Evolutionary conservation across 225 moss, liverwort and hornwort species (phyloP), one percentile per base, ranked within the genome.

Genomic region (Straminergon stramineum): DNA sequence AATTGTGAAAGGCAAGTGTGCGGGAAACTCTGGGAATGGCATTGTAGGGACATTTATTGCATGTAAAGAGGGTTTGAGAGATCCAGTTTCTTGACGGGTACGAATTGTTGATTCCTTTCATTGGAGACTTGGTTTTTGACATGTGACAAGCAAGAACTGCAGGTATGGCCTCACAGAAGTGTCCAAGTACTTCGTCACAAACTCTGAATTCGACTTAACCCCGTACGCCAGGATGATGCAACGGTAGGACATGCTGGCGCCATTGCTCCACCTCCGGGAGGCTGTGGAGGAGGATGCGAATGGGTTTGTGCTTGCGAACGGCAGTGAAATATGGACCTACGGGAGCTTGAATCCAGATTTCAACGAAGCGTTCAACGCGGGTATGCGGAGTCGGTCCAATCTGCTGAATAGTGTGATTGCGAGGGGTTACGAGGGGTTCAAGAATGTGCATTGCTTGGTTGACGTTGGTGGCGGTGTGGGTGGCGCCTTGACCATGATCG

Each of bases 401-500:
- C 14, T 64, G 55, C 3, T 84, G 26, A 89, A 34, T 26, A 56
- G 26, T 18, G 27, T 76, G 30, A 18, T 88, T 41, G 75, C 64
- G 7, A 28, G 63, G 8, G 32, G 24, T 37, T 90, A 84, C 68
- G 66, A 51, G 51, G 91, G 89, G 4, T 92, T 94, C 53, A 71
- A 84, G 79, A 88, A 84, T 6, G 88, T 58, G 74, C 52, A 88
- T 8, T 87, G 66, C 43, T 28, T 92, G 58, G 91, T 92, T 5
- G 92, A 92, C 30, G 91, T 89, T 7, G 93, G 92, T 15, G 93
- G 93, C 41, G 83, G 93, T 9, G 80, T 89, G 52, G 92, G 92
- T 48, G 70, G 53, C 57, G 39, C 84, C 14, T 48, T 92, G 55
- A 53, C 85, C 17, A 6, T 45, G n/a, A 93, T 93, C 62, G 77